A percentile compares a stretch with the other conserved stretches of the same genome.
Conservation (phyloP, 306 rosid species). For the Sphenostylis stenocarpa region DNA sequence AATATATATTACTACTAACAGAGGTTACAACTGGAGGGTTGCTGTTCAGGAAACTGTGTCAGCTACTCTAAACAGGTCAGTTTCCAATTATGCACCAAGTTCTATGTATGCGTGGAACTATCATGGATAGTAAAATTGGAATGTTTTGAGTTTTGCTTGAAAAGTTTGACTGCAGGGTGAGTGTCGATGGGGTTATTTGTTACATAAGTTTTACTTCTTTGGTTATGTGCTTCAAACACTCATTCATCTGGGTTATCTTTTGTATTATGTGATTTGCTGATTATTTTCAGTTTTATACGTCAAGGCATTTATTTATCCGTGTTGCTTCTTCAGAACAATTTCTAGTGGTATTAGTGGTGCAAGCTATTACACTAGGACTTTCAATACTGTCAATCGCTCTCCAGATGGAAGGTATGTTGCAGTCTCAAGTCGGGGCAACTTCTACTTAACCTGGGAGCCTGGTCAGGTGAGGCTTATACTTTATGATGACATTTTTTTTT, state of each 20-base stretch:
- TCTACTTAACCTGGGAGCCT: constrained; percentile 97
- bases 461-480: constrained; percentile 73
- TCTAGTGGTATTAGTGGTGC: constrained; percentile 99
- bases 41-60: constrained; percentile 97
- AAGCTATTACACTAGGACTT: constrained; percentile 91
- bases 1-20: constrained; percentile 84
- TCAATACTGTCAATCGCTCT: constrained; percentile 88
- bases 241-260: constrained; percentile 6
- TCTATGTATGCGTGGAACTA: background rate
- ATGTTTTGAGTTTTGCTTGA: background rate
- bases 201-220: background rate
- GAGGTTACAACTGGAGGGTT: constrained; percentile 96
- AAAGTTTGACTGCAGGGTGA: background rate
- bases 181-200: background rate
- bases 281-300: constrained; percentile 1
- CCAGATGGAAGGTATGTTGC: constrained; percentile 95
- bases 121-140: background rate
- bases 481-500: background rate
- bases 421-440: constrained; percentile 98
- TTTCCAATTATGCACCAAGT: constrained; percentile 21
- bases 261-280: background rate
- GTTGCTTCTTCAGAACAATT: constrained; percentile 86
- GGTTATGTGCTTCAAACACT: background rate
- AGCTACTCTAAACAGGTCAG: constrained; percentile 93
- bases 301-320: constrained; percentile 43